Evolutionary conservation across 192 early-diverging fungal species (phyloP).

Genomic region (Backusella circina): DNA sequence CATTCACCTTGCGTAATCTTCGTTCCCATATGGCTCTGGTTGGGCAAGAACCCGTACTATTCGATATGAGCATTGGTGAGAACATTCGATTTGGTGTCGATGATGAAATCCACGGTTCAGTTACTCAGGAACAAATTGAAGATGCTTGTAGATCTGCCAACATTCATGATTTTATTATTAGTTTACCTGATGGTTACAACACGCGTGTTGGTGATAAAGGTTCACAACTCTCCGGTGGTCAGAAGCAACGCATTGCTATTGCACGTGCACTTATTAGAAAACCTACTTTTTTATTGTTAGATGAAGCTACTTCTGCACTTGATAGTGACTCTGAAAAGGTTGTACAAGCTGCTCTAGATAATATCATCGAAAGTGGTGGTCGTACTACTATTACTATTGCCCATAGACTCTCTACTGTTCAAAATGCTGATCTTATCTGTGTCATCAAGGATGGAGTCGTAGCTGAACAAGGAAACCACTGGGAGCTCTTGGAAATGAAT

Average conservation of each 20-base stretch:
- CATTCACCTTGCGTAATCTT: constrained; percentile 66
- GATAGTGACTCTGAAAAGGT: constrained; percentile 69
- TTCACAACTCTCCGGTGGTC: constrained; percentile 54
- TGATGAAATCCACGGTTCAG: constrained; percentile 38
- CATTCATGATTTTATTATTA: constrained; percentile 55
- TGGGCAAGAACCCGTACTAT: constrained; percentile 92
- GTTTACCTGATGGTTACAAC: constrained; percentile 55
- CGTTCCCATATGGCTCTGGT: constrained; percentile 80
- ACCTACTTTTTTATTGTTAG: constrained; percentile 76
- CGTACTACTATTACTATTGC: constrained; percentile 74
- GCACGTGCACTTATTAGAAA: constrained; percentile 80
- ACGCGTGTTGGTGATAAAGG: constrained; percentile 69
- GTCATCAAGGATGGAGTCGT: constrained; percentile 72
- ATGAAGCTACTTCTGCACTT: constrained; percentile 77
- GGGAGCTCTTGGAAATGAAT: constrained; percentile 60
- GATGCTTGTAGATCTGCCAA: constrained; percentile 54
- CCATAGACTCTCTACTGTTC: constrained; percentile 67
- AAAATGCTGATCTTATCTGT: constrained; percentile 82
- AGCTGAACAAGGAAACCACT: constrained; percentile 73
- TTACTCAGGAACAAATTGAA: constrained; percentile 48
- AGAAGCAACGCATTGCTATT: constrained; percentile 80
- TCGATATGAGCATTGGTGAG: constrained; percentile 84
- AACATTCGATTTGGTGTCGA: constrained; percentile 81
- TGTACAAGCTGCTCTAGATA: constrained; percentile 67
- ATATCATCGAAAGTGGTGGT: constrained; percentile 49